These are phyloP conservation scores for Umbilicus rupestris DNA, from an alignment of 164 flowering plant genomes.

Conservation along the genomic window DNA sequence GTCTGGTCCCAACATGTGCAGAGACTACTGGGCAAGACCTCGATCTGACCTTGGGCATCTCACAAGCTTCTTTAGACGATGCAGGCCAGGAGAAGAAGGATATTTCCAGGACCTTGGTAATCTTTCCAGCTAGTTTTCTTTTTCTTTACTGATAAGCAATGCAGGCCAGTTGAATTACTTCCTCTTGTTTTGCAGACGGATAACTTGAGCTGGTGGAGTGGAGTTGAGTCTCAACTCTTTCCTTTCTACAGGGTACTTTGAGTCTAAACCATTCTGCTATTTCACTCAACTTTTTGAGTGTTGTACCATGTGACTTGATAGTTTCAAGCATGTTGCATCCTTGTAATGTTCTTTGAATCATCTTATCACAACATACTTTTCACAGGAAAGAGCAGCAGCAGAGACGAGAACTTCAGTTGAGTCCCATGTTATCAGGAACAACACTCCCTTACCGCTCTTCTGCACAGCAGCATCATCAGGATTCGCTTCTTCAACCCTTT, in stretches of 20 bases:
- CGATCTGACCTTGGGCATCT: constrained; percentile 40
- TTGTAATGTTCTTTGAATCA: not conserved
- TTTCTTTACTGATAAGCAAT: too few species aligned
- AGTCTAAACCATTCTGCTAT: not conserved
- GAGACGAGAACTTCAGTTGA: constrained; percentile 23
- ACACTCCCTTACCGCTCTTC: constrained; percentile 22
- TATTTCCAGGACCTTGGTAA: constrained; percentile 2
- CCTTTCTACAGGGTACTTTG: not conserved
- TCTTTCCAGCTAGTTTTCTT: not conserved
- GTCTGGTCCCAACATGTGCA: constrained; percentile 5
- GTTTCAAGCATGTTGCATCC: not conserved
- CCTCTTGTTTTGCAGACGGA: not conserved
- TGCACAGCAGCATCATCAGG: constrained; percentile 69
- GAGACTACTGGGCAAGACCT: constrained; percentile 16
- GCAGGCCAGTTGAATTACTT: too few species aligned
- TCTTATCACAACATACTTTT: too few species aligned
- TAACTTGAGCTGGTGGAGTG: not conserved
- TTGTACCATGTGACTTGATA: not conserved
- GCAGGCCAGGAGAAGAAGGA: constrained; percentile 11
- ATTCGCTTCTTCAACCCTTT: constrained; percentile 31
- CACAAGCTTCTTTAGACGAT: constrained; percentile 14
- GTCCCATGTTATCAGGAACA: constrained; percentile 10
- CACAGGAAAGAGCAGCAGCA: constrained; percentile 33
- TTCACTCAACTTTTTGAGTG: not conserved
- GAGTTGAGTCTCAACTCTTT: not conserved